Evolutionary conservation across 306 rosid genomes (phyloP).

Genomic region (Rosa lucieae): DNA sequence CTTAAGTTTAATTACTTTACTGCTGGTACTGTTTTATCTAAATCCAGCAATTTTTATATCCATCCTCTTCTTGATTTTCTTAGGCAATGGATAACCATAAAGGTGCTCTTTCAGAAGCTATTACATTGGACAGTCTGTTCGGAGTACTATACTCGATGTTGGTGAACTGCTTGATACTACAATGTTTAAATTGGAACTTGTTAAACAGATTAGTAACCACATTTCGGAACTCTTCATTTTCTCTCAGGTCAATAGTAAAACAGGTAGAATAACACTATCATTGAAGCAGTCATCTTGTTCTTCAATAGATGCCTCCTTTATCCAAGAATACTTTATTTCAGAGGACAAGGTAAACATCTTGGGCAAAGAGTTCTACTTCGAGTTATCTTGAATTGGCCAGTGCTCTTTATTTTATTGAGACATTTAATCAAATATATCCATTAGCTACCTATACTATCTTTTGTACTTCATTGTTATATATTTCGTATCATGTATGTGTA

Average conservation of each 20-base stretch:
- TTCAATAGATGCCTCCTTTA: slow-evolving; percentile 81
- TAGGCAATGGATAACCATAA: slow-evolving; percentile 74
- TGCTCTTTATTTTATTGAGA: not conserved
- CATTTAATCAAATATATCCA: not conserved
- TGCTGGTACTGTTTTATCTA: not conserved
- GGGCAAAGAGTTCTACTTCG: not conserved
- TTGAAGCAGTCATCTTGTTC: slow-evolving; percentile 75
- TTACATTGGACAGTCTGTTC: slow-evolving; percentile 91
- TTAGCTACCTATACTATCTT: not conserved
- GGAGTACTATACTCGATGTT: slow-evolving; percentile 67
- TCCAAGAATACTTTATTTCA: slow-evolving; percentile 67
- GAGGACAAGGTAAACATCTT: slow-evolving; percentile 68
- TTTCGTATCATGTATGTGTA: not conserved
- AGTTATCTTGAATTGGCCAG: not conserved
- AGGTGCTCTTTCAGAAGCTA: slow-evolving; percentile 64
- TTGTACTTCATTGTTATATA: not conserved
- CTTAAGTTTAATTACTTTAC: not conserved
- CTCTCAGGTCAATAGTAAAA: slow-evolving; percentile 59
- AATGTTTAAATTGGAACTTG: slow-evolving; percentile 12
- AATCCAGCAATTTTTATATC: not conserved
- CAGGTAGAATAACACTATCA: slow-evolving; percentile 68
- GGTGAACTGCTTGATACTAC: slow-evolving; percentile 39
- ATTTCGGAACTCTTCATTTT: not conserved
- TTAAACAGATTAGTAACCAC: slow-evolving; percentile 11
- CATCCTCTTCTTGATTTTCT: slow-evolving; percentile 21